These are phyloP conservation scores for Ambrosia artemisiifolia DNA, from an alignment of 129 eudicot species.

Conservation along the genomic window DNA sequence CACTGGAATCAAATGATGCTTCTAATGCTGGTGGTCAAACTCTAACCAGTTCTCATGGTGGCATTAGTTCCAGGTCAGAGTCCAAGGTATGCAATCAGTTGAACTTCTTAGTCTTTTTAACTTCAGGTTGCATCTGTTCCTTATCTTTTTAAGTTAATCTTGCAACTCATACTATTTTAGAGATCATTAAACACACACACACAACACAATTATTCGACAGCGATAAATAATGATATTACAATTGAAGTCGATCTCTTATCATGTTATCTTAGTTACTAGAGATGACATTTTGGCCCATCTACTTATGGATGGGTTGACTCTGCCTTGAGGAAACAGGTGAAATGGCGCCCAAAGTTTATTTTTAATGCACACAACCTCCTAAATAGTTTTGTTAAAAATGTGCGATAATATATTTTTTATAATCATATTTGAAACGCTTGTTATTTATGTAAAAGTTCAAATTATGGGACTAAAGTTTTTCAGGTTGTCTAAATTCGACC, in stretches of 20 bases:
- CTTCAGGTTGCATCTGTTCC: neutral
- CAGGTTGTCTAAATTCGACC: neutral
- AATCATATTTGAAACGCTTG: neutral
- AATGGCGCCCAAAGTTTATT: neutral
- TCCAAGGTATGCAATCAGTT: constrained; percentile 47
- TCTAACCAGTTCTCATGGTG: constrained; percentile 28
- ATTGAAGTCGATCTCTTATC: neutral
- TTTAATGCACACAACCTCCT: neutral
- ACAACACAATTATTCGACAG: neutral
- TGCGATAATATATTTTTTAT: neutral
- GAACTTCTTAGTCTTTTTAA: constrained; percentile 7
- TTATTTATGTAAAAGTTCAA: neutral
- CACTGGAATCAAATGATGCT: constrained; percentile 35
- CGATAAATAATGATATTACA: neutral
- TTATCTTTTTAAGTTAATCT: neutral
- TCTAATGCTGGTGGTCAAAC: constrained; percentile 27
- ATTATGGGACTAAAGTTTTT: neutral
- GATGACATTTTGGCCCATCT: neutral
- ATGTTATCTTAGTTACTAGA: neutral
- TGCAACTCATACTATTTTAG: constrained; percentile 2
- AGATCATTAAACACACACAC: neutral
- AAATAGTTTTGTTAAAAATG: neutral
- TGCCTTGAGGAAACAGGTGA: neutral
- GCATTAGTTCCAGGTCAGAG: constrained; percentile 29
- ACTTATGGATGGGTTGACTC: neutral